Conservation (phyloP, 2,329 filamentous ascomycete genomes). For the Trichoderma aggressivum region DNA sequence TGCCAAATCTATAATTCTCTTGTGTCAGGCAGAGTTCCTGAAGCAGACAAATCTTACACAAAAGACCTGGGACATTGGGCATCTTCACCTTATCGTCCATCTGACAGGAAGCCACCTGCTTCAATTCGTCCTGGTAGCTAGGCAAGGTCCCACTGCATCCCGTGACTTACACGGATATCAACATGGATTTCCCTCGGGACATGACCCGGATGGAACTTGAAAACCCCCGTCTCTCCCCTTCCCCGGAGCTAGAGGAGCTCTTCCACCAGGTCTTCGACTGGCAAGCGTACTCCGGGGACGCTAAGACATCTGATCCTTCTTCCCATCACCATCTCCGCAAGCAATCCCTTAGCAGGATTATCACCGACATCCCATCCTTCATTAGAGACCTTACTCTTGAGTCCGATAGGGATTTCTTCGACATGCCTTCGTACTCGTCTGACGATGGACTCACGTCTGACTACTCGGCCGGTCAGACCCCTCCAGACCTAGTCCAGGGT, state of each 20-base stretch:
- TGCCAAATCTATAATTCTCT: slow-evolving; percentile 40
- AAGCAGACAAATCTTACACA: slow-evolving; percentile 40
- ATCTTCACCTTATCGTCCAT: slow-evolving; percentile 39
- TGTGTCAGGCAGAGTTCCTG: slow-evolving; percentile 37
- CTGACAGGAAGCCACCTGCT: slow-evolving; percentile 35
- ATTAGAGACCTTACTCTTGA: slow-evolving; percentile 35
- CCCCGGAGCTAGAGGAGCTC: slow-evolving; percentile 37
- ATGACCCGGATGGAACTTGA: slow-evolving; percentile 36
- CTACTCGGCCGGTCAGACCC: slow-evolving; percentile 36
- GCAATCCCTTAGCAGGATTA: slow-evolving; percentile 33
- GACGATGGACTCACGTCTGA: slow-evolving; percentile 33
- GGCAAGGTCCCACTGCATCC: slow-evolving; percentile 42
- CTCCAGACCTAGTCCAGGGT: slow-evolving; percentile 37
- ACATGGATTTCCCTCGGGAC: slow-evolving; percentile 37
- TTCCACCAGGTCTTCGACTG: slow-evolving; percentile 39
- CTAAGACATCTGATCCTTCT: slow-evolving; percentile 31
- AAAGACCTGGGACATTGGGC: slow-evolving; percentile 38
- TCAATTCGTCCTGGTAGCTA: slow-evolving; percentile 36
- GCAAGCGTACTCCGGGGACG: slow-evolving; percentile 33
- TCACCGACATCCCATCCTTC: slow-evolving; percentile 35
- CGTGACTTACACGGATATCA: slow-evolving; percentile 42
- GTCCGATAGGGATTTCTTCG: slow-evolving; percentile 33
- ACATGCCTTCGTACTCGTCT: slow-evolving; percentile 34
- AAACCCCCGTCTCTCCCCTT: slow-evolving; percentile 37
- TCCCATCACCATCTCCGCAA: slow-evolving; percentile 30